Conservation (phyloP, 2,329 filamentous ascomycete genomes). For the Escovopsis weberi region DNA sequence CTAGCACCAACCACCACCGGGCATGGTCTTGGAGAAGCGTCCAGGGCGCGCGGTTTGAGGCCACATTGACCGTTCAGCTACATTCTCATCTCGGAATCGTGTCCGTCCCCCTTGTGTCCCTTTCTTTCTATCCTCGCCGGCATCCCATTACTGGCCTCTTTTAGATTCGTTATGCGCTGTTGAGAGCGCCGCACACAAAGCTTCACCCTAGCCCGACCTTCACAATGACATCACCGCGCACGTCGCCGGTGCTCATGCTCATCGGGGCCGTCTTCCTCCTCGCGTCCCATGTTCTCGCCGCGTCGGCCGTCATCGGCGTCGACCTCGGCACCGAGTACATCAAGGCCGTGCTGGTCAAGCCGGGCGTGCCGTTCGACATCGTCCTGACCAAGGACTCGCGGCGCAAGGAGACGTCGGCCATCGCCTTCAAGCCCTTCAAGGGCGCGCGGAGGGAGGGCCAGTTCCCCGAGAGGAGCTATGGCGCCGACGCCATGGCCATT, state of each 20-base stretch:
- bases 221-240: conserved; percentile 20
- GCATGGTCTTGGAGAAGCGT: conserved; percentile 1
- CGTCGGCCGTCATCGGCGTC: conserved; percentile 71
- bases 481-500: conserved; percentile 79
- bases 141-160: background rate
- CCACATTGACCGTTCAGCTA: conserved; percentile 19
- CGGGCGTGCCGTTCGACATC: conserved; percentile 92
- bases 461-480: conserved; percentile 84
- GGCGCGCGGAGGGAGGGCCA: conserved; percentile 41
- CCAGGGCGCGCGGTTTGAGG: conserved; percentile 14
- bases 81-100: conserved; percentile 2
- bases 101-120: conserved; percentile 1
- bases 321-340: conserved; percentile 95
- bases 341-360: conserved; percentile 91
- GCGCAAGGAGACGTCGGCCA: conserved; percentile 81
- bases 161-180: conserved; percentile 5
- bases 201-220: conserved; percentile 9
- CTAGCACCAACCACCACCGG: background rate
- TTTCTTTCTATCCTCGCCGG: background rate
- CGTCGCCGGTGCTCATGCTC: conserved; percentile 24
- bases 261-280: conserved; percentile 23
- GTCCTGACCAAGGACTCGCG: conserved; percentile 96
- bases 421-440: conserved; percentile 83
- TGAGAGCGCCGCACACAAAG: conserved; percentile 4
- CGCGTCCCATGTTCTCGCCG: conserved; percentile 33